Base-by-base conservation (phyloP, 2,329 filamentous ascomycete genomes). In the Exophiala viscosa region DNA sequence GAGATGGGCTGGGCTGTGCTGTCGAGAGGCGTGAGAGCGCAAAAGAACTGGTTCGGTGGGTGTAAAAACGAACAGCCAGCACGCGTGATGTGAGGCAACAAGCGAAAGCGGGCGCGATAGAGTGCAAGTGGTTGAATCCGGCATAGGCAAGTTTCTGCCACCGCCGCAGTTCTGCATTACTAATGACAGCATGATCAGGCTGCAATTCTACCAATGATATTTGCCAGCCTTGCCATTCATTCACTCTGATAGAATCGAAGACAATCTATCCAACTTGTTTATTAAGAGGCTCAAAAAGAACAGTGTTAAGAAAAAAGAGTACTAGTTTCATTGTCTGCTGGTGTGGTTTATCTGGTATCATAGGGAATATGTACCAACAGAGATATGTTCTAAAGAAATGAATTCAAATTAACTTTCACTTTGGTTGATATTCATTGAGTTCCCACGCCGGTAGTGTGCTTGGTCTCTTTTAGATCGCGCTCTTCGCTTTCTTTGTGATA, bases 401-500 rank as follows among this genome's bases (percentile, higher is more conserved):
- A 38, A 54, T 39, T 39, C 17, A 45, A 43, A 42, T 39, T 53
- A 52, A 50, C 43, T 50, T 58, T 58, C 33, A n/a, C 18, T 58
- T 54, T 48, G 40, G 17, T 20, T 52, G 45, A 45, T 45, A 31
- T 51, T 59, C 50, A 61, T 15, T 61, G 49, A 9, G 62, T 66
- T 9, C 64, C 65, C 10, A 63, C 65, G 15, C 61, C 65, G 23
- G 59, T 63, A 14, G 64, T 64, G 55, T 51, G 60, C 36, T 51
- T 54, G 11, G 50, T 36, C 45, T 54, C 38, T 57, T 59, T 61
- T 28, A 60, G 42, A 14, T 61, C 58, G 14, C 57, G 59, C 49
- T 64, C 61, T 44, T 61, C 61, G 52, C 57, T 64, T 45, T 72
- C 70, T 49, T 64, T 63, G 49, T 59, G 69, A 42, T 70, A 73